Base-by-base conservation (phyloP, 2,329 filamentous ascomycete species). In the Mariannaea elegans region DNA sequence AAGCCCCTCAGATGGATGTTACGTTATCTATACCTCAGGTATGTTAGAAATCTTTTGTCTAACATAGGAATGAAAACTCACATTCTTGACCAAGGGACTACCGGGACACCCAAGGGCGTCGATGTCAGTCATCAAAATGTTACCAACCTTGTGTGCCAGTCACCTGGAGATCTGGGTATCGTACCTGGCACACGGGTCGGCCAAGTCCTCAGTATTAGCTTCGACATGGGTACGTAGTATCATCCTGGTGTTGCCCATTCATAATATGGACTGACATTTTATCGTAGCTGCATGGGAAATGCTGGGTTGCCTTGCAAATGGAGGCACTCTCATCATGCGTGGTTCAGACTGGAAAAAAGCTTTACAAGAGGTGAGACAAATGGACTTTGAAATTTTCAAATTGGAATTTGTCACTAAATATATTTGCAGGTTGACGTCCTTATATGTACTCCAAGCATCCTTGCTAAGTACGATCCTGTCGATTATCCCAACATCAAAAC, bases 51-150 rank as follows among this genome's bases (percentile, higher is more conserved):
- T 8, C 5, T 5, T 14, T 46, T 14, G 14, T n/a, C 9, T 38
- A 45, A 16, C 13, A 32, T 39, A 9, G 29, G 2, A 21, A 9
- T 10, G 7, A 1, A 1, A 9, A n/a, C 12, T 12, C 13, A 36
- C 18, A 36, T 34, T 36, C 6, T 21, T 7, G 16, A 10, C 3
- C 2, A 39, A 78, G 76, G 76, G 19, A 87, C 84, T 13, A 87
- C 85, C 0, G 85, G 85, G 1, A 80, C 77, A 19, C 84, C 85
- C 7, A 87, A 87, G 64, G 85, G 85, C 4, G 84, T 87, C 3
- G 82, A 87, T 66, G 80, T 87, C 12, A 81, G 78, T 14, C 86
- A 88, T 58, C 71, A 72, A 19, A 84, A 84, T 59, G 82, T 86
- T 12, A 80, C 80, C n/a, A 87, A 87, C 67, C 72, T 84, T 6